phyloP scores from a whole-genome alignment of 164 flowering plant species.

The Aristolochia fimbriata region DNA sequence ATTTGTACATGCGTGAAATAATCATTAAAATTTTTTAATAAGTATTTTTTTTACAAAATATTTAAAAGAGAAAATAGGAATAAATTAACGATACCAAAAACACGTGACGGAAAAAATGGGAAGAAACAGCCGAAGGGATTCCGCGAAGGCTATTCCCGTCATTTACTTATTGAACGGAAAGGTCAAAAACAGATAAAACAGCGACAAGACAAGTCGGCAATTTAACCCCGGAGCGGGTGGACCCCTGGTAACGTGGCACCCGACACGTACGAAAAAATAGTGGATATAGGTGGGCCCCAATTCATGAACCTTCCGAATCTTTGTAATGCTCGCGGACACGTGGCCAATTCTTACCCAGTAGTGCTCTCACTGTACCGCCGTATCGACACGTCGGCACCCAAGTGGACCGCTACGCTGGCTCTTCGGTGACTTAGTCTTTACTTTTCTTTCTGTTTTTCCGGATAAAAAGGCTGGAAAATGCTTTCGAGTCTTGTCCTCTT shows the following conservation, averaged over 20 bases:
- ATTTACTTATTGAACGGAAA: too few relatives aligned
- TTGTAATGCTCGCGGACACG: not conserved
- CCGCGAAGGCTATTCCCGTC: not conserved
- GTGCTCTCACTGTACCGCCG: too few relatives aligned
- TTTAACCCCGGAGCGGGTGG: not conserved
- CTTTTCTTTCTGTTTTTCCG: not conserved
- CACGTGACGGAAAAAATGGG: not conserved
- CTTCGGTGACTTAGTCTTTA: too few relatives aligned
- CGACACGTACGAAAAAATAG: not conserved
- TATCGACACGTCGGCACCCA: slow-evolving; percentile 12
- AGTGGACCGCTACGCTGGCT: not conserved
- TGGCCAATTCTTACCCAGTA: not conserved
- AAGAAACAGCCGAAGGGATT: not conserved
- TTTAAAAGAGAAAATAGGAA: not conserved
- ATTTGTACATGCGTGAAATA: too few relatives aligned
- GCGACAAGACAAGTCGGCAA: slow-evolving; percentile 1
- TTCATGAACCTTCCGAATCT: not conserved
- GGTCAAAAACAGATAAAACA: not conserved
- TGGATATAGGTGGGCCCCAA: slow-evolving; percentile 12
- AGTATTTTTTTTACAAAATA: not conserved
- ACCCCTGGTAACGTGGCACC: not conserved
- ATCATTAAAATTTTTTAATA: not conserved
- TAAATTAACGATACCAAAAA: too few relatives aligned
- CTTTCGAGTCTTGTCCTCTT: slow-evolving; percentile 2
- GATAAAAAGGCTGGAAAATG: slow-evolving; percentile 7